phyloP scores from a whole-genome alignment of 345 rosid species.

The Tarenaya hassleriana region DNA sequence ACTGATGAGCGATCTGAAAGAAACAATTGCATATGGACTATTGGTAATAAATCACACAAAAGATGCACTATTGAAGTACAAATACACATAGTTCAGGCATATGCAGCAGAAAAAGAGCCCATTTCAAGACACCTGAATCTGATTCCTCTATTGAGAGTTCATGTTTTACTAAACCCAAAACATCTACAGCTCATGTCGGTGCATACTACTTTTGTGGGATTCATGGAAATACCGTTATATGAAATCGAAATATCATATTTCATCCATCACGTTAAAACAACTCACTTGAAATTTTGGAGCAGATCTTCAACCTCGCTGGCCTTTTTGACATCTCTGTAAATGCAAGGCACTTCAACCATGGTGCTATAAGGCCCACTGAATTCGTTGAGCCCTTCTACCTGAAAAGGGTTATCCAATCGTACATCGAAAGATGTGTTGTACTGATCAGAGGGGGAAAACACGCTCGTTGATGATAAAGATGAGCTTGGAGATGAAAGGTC shows the following conservation, averaged over 20 bases:
- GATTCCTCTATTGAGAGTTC: too few species aligned
- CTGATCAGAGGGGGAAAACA: conserved; percentile 67
- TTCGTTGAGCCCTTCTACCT: conserved; percentile 78
- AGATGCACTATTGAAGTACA: too few species aligned
- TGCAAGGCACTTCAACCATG: conserved; percentile 82
- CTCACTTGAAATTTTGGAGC: conserved; percentile 82
- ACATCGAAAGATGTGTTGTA: conserved; percentile 65
- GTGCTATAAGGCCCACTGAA: conserved; percentile 91
- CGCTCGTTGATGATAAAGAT: conserved; percentile 57
- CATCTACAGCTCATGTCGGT: too few species aligned
- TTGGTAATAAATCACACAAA: too few species aligned
- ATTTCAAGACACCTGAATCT: too few species aligned
- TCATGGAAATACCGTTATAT: too few species aligned
- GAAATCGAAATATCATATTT: too few species aligned
- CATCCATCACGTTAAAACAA: background rate
- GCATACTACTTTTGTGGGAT: too few species aligned
- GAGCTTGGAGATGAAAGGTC: conserved; percentile 76
- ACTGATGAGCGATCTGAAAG: conserved; percentile 65
- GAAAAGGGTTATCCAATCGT: conserved; percentile 75
- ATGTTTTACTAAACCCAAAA: too few species aligned
- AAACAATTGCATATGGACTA: background rate
- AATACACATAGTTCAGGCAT: too few species aligned
- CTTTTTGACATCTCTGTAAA: conserved; percentile 72
- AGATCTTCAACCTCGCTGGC: conserved; percentile 67
- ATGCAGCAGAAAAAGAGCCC: too few species aligned